Evolutionary conservation across 2,329 filamentous ascomycete species (phyloP), one percentile per base, ranked within the genome.

Genomic region (Colletotrichum cereale): DNA sequence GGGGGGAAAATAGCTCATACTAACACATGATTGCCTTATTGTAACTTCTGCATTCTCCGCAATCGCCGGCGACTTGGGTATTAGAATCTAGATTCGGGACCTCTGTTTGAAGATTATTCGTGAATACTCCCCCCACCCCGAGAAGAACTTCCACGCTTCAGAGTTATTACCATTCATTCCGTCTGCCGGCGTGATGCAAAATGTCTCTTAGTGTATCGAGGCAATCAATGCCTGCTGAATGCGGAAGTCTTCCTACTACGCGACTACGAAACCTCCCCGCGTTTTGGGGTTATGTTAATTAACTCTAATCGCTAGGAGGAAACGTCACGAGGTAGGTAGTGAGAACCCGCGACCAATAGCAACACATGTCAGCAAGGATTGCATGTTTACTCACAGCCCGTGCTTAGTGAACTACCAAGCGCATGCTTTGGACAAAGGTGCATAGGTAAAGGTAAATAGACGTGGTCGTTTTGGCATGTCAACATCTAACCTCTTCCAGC

Each of bases 321-420:
- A 3, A 7, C 4, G 1, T n/a, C n/a, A n/a, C 24, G n/a, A 3
- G 24, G 11, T 1, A n/a, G n/a, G 10, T 50, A 16, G 12, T 2
- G 2, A 29, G 4, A 3, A 50, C 0, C n/a, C n/a, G n/a, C n/a
- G n/a, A n/a, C n/a, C 14, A 0, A 18, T 8, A 18, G 24, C 3
- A 29, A 3, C 1, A 7, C 5, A 8, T 16, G 16, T 29, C 5
- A 10, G 10, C 26, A 8, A 50, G 14, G 5, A 29, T 29, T 26
- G 24, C 1, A 26, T 7, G 12, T 50, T 26, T 24, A 5, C 4
- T 14, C 11, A 7, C 18, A 29, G 6, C 48, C 24, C 24, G n/a
- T 11, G 8, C 24, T 14, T 2, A 3, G 24, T 24, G n/a, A 24
- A 3, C 4, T 26, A 11, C 12, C 10, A 48, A 1, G 3, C 5